Conservation (phyloP, 2,329 filamentous ascomycete genomes). For the Trichoderma hamatum region DNA sequence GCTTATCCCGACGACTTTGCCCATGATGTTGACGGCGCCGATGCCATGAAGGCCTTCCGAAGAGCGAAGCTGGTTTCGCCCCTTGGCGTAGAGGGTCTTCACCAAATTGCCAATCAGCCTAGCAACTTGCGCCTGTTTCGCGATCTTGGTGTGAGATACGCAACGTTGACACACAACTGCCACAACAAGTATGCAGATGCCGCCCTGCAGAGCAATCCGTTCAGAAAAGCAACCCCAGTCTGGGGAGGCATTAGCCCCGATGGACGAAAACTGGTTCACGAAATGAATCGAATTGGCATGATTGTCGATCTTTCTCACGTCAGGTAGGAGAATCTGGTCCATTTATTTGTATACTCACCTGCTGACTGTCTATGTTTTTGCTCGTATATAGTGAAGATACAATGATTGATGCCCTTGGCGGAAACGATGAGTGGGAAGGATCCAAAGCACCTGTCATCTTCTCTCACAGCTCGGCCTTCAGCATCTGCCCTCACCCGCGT, state of each 20-base stretch:
- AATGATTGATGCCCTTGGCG: slow-evolving; percentile 79
- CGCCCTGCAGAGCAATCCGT: slow-evolving; percentile 63
- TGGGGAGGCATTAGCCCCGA: slow-evolving; percentile 73
- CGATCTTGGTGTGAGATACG: slow-evolving; percentile 79
- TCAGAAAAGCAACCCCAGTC: slow-evolving; percentile 56
- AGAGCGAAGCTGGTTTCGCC: slow-evolving; percentile 72
- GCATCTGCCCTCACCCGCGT: slow-evolving; percentile 82
- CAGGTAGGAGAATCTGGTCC: slow-evolving; percentile 38
- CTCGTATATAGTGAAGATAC: slow-evolving; percentile 65
- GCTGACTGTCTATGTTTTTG: background rate
- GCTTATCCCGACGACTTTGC: slow-evolving; percentile 73
- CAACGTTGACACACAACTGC: slow-evolving; percentile 90
- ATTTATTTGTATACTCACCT: background rate
- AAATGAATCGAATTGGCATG: slow-evolving; percentile 96
- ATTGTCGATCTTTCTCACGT: slow-evolving; percentile 86
- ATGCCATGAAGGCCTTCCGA: slow-evolving; percentile 64
- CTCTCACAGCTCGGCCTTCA: slow-evolving; percentile 81
- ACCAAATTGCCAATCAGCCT: slow-evolving; percentile 87
- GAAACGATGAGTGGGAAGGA: slow-evolving; percentile 64
- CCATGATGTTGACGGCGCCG: slow-evolving; percentile 59
- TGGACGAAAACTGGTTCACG: slow-evolving; percentile 70
- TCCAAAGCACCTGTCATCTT: slow-evolving; percentile 84
- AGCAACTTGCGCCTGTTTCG: slow-evolving; percentile 76
- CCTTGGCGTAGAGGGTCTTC: slow-evolving; percentile 81
- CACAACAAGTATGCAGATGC: slow-evolving; percentile 89